phyloP scores from a whole-genome alignment of 208 protist genomes.

The Leishmania guyanensis region DNA sequence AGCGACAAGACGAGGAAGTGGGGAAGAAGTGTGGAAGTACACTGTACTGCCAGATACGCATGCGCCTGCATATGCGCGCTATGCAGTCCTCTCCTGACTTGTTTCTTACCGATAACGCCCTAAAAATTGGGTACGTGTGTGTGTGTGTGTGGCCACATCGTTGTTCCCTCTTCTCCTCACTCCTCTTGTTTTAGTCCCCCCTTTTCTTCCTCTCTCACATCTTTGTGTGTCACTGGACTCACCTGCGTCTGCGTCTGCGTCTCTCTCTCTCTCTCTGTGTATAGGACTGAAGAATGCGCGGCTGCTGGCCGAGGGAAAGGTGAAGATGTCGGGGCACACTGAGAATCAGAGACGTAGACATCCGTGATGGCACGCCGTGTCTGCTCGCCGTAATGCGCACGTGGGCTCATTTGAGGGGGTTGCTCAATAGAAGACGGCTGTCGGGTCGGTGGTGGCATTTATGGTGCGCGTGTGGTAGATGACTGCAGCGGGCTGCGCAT shows the following conservation, averaged over 20 bases:
- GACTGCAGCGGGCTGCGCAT: background rate
- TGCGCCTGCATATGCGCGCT: background rate
- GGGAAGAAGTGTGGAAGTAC: background rate
- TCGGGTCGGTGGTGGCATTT: background rate
- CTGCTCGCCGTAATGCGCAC: no score
- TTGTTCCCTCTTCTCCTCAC: constrained; percentile 17
- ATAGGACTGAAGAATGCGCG: background rate
- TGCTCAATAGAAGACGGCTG: background rate
- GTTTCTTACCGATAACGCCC: background rate
- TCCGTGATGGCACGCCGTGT: background rate
- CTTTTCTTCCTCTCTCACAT: background rate
- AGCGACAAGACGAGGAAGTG: background rate
- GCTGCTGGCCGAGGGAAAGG: background rate
- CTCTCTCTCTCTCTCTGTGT: background rate
- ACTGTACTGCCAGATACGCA: background rate
- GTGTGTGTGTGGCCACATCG: background rate
- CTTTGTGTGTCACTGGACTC: background rate
- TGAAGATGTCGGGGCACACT: background rate
- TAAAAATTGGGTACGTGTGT: background rate
- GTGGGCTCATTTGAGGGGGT: background rate
- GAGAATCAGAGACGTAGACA: background rate
- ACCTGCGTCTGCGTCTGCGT: background rate
- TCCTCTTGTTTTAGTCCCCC: background rate
- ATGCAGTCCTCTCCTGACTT: background rate
- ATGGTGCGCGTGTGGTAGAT: background rate